phyloP scores from a whole-genome alignment of 1,139 yeast genomes.

The Lodderomyces parapsilosis region DNA sequence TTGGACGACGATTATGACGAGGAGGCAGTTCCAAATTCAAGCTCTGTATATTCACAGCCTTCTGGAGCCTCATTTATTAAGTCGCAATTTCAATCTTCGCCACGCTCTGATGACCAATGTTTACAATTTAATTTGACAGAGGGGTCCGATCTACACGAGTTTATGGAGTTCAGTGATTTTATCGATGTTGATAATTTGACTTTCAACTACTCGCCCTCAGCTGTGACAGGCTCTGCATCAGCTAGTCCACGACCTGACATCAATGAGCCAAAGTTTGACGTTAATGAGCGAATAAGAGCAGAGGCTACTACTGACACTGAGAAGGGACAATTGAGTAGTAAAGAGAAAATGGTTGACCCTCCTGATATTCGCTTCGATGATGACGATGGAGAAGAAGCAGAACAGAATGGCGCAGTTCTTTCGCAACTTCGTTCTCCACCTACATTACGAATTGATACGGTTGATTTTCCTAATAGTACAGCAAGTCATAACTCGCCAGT shows the following conservation, averaged over 20 bases:
- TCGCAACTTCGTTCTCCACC: not conserved
- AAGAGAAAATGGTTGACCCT: not conserved
- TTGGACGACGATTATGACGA: not conserved
- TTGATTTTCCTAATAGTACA: constrained; percentile 1
- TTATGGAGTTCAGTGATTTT: constrained; percentile 63
- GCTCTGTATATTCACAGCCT: not conserved
- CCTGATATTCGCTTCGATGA: constrained; percentile 5
- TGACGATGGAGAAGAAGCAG: not conserved
- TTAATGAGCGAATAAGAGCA: not conserved
- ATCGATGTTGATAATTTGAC: constrained; percentile 56
- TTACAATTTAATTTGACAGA: not conserved
- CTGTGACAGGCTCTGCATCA: not conserved
- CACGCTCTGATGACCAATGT: not conserved
- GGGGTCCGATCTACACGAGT: constrained; percentile 20
- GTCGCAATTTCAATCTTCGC: constrained; percentile 17
- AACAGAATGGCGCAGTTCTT: not conserved
- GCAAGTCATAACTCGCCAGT: constrained; percentile 10
- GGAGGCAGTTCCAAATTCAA: not conserved
- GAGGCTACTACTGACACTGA: too few relatives aligned
- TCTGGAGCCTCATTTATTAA: not conserved
- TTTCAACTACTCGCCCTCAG: constrained; percentile 24
- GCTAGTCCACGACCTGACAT: constrained; percentile 2
- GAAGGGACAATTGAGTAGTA: not conserved
- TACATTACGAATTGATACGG: not conserved
- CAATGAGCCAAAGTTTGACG: not conserved